phyloP scores from a whole-genome alignment of 306 rosid genomes.

The Purshia tridentata region DNA sequence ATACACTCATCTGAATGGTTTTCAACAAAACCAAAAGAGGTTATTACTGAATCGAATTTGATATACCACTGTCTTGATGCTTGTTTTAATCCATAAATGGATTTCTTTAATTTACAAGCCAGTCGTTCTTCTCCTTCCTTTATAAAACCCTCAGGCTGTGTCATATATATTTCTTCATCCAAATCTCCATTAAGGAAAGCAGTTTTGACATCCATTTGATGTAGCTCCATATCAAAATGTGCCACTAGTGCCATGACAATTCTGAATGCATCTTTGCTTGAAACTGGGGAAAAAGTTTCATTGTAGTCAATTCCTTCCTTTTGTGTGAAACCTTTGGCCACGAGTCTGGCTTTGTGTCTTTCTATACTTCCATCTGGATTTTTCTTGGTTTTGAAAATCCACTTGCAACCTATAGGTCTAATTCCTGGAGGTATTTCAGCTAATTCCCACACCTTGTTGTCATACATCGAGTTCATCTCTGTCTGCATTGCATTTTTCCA shows the following conservation, averaged over 20 bases:
- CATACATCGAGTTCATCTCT: neutral
- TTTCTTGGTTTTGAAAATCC: neutral
- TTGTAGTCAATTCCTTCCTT: neutral
- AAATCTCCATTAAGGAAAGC: neutral
- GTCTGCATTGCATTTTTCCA: neutral
- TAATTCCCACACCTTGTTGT: neutral
- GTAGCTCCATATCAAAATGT: neutral
- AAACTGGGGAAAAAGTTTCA: neutral
- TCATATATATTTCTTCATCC: neutral
- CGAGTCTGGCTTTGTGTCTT: neutral
- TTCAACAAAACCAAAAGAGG: no score
- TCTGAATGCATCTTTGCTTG: no score
- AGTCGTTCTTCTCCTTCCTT: accelerated
- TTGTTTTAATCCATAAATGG: neutral
- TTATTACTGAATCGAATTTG: no score
- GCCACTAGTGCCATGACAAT: neutral
- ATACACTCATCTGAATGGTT: no score
- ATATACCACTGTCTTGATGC: neutral
- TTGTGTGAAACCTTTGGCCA: neutral
- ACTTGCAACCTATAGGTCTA: neutral
- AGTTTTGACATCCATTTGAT: neutral
- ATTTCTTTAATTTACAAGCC: no score
- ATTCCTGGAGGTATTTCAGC: neutral
- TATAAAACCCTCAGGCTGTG: neutral
- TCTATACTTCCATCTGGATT: neutral